Evolutionary conservation across 2,329 filamentous ascomycete species (phyloP).

Genomic region (Sclerotinia subarctica): DNA sequence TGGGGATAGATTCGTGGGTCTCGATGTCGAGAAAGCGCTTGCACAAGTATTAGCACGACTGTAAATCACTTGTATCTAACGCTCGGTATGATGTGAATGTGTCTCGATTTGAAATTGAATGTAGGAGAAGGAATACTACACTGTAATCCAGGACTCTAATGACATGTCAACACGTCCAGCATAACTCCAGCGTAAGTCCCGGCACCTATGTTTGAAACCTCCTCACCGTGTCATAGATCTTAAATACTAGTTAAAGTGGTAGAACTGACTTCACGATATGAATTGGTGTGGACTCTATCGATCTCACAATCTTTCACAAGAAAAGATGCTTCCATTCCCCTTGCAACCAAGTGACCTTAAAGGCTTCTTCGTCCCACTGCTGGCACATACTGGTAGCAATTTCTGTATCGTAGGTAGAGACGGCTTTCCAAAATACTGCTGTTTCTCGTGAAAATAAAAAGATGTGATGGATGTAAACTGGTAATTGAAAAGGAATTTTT

Average conservation of each 20-base stretch:
- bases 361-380: not conserved
- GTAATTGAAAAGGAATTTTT: not conserved
- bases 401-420: not conserved
- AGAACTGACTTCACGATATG: not conserved
- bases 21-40: not conserved
- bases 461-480: not conserved
- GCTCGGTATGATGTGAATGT: not conserved
- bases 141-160: not conserved
- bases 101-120: not conserved
- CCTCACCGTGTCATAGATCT: not conserved
- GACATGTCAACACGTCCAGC: not conserved
- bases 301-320: not conserved
- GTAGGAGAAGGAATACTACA: not conserved
- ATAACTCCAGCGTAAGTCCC: too few species aligned
- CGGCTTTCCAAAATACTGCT: not conserved
- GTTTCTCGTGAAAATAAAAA: not conserved
- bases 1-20: not conserved
- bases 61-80: not conserved
- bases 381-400: not conserved
- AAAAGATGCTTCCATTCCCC: not conserved
- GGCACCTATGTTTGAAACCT: not conserved
- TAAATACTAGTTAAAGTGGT: too few species aligned
- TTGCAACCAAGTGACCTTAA: not conserved
- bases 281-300: not conserved
- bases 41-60: not conserved